These are phyloP conservation scores for Monsonia emarginata DNA, from an alignment of 441 rosid species.

Conservation along the genomic window DNA sequence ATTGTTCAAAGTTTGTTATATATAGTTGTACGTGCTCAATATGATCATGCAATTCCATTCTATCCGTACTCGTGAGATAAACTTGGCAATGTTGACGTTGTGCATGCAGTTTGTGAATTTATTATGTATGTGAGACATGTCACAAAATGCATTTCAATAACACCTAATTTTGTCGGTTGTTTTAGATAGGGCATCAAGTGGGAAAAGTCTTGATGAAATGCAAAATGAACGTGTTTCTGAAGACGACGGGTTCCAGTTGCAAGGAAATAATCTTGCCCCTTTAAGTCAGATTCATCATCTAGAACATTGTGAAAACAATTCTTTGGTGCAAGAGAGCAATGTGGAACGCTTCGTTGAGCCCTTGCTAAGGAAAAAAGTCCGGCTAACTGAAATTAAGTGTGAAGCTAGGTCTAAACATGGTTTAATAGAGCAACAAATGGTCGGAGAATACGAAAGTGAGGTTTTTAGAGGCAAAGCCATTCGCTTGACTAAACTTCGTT, in stretches of 20 bases:
- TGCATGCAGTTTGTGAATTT: not conserved
- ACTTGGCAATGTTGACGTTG: not conserved
- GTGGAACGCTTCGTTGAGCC: not conserved
- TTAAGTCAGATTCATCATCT: not conserved
- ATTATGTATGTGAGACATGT: not conserved
- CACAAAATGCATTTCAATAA: not conserved
- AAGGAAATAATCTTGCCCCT: not conserved
- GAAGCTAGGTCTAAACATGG: constrained; percentile 1
- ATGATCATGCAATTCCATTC: no score
- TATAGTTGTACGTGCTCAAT: not conserved
- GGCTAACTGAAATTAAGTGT: not conserved
- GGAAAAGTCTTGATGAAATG: not conserved
- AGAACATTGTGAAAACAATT: not conserved
- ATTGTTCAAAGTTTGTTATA: not conserved
- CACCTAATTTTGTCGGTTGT: not conserved
- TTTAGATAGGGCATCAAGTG: not conserved
- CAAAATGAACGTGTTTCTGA: not conserved
- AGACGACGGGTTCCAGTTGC: not conserved
- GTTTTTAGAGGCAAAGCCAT: not conserved
- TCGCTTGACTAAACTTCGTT: not conserved
- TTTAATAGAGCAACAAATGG: not conserved
- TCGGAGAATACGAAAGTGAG: not conserved
- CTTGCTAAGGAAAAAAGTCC: not conserved
- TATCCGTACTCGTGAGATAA: no score
- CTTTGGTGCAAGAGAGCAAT: not conserved